These are phyloP conservation scores for Talaromyces funiculosus DNA, from an alignment of 2,329 filamentous ascomycete species.

Conservation along the genomic window DNA sequence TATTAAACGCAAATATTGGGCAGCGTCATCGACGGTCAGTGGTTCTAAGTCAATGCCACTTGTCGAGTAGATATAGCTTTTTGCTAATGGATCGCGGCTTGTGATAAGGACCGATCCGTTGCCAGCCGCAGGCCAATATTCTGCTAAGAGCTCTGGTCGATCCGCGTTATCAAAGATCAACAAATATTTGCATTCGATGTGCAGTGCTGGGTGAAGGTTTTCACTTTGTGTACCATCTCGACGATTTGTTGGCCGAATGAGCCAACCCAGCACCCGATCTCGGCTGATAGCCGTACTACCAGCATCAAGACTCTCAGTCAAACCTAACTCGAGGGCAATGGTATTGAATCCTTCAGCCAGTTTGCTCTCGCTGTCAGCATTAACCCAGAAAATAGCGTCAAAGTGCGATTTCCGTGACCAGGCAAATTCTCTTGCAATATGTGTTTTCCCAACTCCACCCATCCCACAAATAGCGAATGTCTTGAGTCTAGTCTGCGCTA, in stretches of 20 bases:
- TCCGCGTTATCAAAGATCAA: constrained; percentile 6
- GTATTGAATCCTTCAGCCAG: constrained; percentile 21
- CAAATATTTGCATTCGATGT: neutral
- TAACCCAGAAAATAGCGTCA: constrained; percentile 30
- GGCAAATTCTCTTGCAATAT: constrained; percentile 26
- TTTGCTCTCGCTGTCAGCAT: constrained; percentile 23
- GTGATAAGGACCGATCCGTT: neutral
- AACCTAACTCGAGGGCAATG: constrained; percentile 21
- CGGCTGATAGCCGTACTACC: constrained; percentile 20
- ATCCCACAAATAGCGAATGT: constrained; percentile 22
- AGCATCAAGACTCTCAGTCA: constrained; percentile 15
- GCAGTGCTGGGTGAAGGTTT: neutral
- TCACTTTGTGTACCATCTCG: neutral
- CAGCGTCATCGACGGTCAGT: neutral
- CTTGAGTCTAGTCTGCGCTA: too few relatives aligned
- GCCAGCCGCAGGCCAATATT: neutral
- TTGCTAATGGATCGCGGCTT: neutral
- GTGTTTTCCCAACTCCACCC: constrained; percentile 23
- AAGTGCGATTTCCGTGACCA: constrained; percentile 18
- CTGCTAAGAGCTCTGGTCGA: neutral
- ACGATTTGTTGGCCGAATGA: constrained; percentile 13
- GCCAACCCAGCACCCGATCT: constrained; percentile 23
- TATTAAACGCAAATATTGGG: too few relatives aligned
- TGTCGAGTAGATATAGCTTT: neutral
- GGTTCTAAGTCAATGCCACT: neutral